Evolutionary conservation across 2,329 filamentous ascomycete species (phyloP).

Genomic region (Penicillium sp.): DNA sequence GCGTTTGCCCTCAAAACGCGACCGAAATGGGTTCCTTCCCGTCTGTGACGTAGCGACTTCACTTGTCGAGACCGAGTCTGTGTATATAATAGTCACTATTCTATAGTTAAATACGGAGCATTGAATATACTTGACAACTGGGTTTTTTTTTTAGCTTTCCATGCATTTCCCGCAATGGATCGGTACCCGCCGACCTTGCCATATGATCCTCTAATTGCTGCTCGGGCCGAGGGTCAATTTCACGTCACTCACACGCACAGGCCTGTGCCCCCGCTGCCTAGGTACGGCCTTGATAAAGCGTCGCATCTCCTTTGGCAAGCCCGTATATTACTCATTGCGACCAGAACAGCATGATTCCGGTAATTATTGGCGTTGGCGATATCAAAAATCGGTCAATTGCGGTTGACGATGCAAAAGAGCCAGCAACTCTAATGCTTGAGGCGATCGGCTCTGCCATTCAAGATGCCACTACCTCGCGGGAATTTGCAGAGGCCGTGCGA

Average conservation of each 20-base stretch:
- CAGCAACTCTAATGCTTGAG: constrained; percentile 57
- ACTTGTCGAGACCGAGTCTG: not conserved
- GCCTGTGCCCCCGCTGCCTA: not conserved
- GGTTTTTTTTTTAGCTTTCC: too few species aligned
- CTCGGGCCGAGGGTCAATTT: not conserved
- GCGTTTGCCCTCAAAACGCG: constrained; percentile 73
- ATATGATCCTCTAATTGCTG: not conserved
- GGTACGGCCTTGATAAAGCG: not conserved
- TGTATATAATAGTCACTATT: not conserved
- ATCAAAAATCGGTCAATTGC: constrained; percentile 57
- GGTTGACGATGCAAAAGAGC: constrained; percentile 57
- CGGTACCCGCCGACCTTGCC: not conserved
- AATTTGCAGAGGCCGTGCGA: constrained; percentile 37
- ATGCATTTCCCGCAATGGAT: not conserved
- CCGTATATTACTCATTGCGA: not conserved
- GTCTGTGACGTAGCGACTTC: constrained; percentile 2
- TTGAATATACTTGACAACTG: not conserved
- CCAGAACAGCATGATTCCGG: constrained; percentile 37
- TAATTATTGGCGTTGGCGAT: constrained; percentile 64
- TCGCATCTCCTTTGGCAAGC: not conserved
- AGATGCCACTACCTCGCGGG: constrained; percentile 46
- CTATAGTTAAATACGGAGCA: not conserved
- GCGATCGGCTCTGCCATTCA: constrained; percentile 54
- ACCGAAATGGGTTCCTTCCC: constrained; percentile 66
- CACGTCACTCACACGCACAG: not conserved